Evolutionary conservation across 371 early-diverging fungal genomes (phyloP).

Genomic region (Mortierella sp.): DNA sequence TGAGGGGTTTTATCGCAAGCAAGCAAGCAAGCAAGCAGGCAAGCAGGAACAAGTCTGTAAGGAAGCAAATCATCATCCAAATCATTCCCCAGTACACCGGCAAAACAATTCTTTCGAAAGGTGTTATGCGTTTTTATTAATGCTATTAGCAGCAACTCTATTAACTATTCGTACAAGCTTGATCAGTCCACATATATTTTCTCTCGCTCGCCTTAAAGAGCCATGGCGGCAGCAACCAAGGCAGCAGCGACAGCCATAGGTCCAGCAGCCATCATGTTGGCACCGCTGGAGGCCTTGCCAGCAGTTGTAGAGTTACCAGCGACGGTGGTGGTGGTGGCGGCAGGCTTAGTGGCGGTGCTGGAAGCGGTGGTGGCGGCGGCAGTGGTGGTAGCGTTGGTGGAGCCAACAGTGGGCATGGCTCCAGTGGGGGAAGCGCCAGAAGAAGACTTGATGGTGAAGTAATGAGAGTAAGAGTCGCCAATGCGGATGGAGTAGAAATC

Average conservation of each 20-base stretch:
- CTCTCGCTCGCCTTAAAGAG: conserved; percentile 18
- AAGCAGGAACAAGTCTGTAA: too few species aligned
- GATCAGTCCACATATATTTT: background rate
- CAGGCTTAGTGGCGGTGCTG: background rate
- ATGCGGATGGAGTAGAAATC: conserved; percentile 44
- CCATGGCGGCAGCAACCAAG: conserved; percentile 28
- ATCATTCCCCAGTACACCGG: too few species aligned
- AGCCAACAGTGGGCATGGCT: conserved; percentile 16
- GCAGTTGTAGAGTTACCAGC: conserved; percentile 12
- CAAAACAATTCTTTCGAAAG: too few species aligned
- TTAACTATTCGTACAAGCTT: conserved; percentile 4
- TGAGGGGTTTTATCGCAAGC: too few species aligned
- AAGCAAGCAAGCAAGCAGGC: too few species aligned
- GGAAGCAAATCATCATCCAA: too few species aligned
- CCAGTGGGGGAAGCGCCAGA: conserved; percentile 33
- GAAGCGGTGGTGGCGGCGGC: background rate
- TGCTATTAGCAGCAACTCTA: background rate
- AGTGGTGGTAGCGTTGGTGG: conserved; percentile 16
- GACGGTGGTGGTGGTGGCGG: background rate
- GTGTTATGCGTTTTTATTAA: too few species aligned
- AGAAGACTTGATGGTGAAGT: conserved; percentile 30
- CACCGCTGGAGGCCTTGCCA: conserved; percentile 18
- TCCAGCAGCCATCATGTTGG: conserved; percentile 29
- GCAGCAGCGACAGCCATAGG: conserved; percentile 34
- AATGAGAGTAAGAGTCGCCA: conserved; percentile 29